Conservation (phyloP, 2,329 filamentous ascomycete species). For the Xylaria sp. region DNA sequence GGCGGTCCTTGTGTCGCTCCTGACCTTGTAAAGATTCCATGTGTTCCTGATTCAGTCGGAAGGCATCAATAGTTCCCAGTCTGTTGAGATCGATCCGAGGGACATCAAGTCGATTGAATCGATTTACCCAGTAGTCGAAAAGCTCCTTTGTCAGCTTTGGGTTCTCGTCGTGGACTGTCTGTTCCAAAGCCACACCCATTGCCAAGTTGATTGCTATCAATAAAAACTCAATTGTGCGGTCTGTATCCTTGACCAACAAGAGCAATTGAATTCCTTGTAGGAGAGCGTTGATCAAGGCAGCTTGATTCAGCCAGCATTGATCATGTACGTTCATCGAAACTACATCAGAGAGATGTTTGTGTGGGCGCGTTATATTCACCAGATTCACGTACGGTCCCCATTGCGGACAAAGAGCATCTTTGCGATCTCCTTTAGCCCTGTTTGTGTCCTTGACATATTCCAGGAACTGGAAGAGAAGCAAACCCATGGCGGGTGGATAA, state of each 20-base stretch:
- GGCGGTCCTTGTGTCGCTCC: slow-evolving; percentile 7
- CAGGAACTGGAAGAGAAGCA: slow-evolving; percentile 29
- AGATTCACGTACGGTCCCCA: no score
- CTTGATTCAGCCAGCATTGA: slow-evolving; percentile 37
- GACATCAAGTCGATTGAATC: slow-evolving; percentile 13
- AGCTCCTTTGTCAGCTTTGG: slow-evolving; percentile 21
- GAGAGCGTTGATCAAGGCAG: slow-evolving; percentile 36
- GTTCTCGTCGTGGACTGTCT: slow-evolving; percentile 8
- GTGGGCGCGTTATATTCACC: no score
- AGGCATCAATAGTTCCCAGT: slow-evolving; percentile 15
- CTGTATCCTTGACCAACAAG: slow-evolving; percentile 16
- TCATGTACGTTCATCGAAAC: background rate
- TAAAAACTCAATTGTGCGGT: slow-evolving; percentile 28
- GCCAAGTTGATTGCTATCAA: slow-evolving; percentile 26
- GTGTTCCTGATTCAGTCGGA: background rate
- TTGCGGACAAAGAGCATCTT: no score
- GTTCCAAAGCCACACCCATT: slow-evolving; percentile 17
- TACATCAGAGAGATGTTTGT: no score
- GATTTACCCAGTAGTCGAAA: slow-evolving; percentile 14
- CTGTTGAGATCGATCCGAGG: slow-evolving; percentile 17
- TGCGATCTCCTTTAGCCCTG: no score
- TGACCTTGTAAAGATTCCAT: background rate
- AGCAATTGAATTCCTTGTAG: slow-evolving; percentile 24
- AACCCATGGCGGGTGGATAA: slow-evolving; percentile 29
- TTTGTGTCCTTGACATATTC: slow-evolving; percentile 23